Evolutionary conservation across 208 protist genomes (phyloP).

Genomic region (Crithidia expoeki): DNA sequence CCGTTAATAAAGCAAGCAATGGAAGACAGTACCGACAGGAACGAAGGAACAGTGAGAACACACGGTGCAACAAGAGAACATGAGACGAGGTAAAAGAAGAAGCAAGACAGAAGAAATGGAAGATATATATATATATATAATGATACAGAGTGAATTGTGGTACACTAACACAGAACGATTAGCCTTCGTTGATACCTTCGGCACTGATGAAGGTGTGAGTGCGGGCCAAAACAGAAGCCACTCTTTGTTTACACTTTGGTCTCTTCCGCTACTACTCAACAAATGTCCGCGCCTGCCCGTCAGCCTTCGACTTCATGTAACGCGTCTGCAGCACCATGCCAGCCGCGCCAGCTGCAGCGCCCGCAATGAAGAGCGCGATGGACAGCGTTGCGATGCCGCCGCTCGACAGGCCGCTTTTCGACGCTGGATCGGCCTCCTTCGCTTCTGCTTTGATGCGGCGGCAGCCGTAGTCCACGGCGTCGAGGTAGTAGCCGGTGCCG

Average conservation of each 20-base stretch:
- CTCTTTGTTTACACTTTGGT: neutral
- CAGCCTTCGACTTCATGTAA: slow-evolving; percentile 12
- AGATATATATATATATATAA: too few relatives aligned
- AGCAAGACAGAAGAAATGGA: too few relatives aligned
- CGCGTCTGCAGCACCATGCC: slow-evolving; percentile 20
- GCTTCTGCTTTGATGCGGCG: slow-evolving; percentile 16
- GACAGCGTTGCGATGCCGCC: slow-evolving; percentile 29
- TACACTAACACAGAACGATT: too few relatives aligned
- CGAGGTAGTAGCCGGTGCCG: slow-evolving; percentile 42
- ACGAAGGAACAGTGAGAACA: too few relatives aligned
- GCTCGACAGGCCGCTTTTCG: slow-evolving; percentile 15
- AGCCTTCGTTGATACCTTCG: too few relatives aligned
- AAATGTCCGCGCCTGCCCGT: slow-evolving; percentile 13
- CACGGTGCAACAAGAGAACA: too few relatives aligned
- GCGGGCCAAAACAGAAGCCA: neutral
- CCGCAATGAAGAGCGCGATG: slow-evolving; percentile 27
- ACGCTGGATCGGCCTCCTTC: neutral
- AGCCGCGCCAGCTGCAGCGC: slow-evolving; percentile 13
- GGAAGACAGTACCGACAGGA: too few relatives aligned
- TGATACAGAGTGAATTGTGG: too few relatives aligned
- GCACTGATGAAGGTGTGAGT: neutral
- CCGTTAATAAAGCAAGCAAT: too few relatives aligned
- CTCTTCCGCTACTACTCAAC: slow-evolving; percentile 2
- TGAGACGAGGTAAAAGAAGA: too few relatives aligned
- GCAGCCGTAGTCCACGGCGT: slow-evolving; percentile 40